Base-by-base conservation (phyloP, 352 stramenopile genomes). In the Pythium plurisporium region DNA sequence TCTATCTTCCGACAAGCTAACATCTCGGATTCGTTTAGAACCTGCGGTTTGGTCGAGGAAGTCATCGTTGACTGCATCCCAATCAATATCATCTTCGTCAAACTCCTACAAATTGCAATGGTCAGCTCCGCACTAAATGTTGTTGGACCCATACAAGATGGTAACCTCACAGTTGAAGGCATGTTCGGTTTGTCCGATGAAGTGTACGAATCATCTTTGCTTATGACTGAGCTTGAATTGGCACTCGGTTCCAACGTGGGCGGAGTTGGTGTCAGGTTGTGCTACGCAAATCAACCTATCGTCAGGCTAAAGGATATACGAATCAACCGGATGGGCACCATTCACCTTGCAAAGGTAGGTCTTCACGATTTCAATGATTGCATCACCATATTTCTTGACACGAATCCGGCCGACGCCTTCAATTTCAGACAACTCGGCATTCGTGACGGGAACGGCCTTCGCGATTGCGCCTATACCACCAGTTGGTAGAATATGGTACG, bases 401-500 rank as follows among this genome's bases (percentile, higher is more conserved):
- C 85, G 85, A 65, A 82, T 93, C 6, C 79, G 75, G 40, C 85
- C 85, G 12, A 95, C 72, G 38, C 85, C 85, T 43, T 95, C 85
- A 33, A 95, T 91, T 30, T 87, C 82, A 5, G 82, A 76, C 4
- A 95, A 61, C 38, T 95, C 85, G 0, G 81, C 74, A 47, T 72
- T 92, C 25, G 85, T 82, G 5, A 89, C 66, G 9, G 85, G 85
- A 11, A 89, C 81, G 10, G 79, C 76, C 55, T 90, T 89, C 27
- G 82, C 84, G 50, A 95, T 95, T 3, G 81, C 67, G 17, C 75
- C 82, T 46, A 95, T 95, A 37, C 85, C 85, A 8, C 72, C 67
- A 10, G 82, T 95, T 2, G 85, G 77, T 23, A 95, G 64, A 47
- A 95, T 95, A 30, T 95, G 85, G 46, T 95, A 95, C 47, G 85